Evolutionary conservation across 2,329 filamentous ascomycete genomes (phyloP), one percentile per base, ranked within the genome.

Genomic region (Verticillium tricorpus): DNA sequence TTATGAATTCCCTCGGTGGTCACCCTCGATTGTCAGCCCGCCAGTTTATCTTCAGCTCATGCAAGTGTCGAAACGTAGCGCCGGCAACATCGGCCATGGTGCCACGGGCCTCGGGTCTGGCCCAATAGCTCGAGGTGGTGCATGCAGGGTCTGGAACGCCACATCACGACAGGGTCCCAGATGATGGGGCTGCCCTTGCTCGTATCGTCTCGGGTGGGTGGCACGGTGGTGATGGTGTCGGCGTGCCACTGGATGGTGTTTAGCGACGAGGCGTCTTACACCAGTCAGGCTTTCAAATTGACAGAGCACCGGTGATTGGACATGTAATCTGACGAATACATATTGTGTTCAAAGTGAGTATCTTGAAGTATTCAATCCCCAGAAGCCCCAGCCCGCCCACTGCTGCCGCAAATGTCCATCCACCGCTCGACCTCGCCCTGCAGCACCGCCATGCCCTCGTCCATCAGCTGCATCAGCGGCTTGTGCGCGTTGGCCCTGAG

Each of bases 361-460:
- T 28, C 28, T 5, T 28, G 28, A 5, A 28, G 28, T 28, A 6
- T 6, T 28, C 28, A 28, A 28, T 28, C 28, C 28, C 28, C 19
- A 76, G 76, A 25, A 25, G 34, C 34, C 12, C 22, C 19, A 76
- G 76, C 78, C 64, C 77, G 80, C 4, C 79, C 79, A 34, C 75
- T 74, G 19, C 77, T 81, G 15, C 76, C 78, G 60, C 74, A 77
- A 5, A 81, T 73, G 60, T 81, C 76, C 76, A 82, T 82, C 74
- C 78, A 78, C 72, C 75, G 74, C 68, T 81, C 78, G 57, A 75
- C 76, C 65, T 79, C 70, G 63, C 68, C 69, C 61, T 77, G 75
- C 25, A 79, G 71, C 56, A 74, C 74, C 39, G 74, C 72, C 14
- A 81, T 80, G 1, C 79, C 79, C 60, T 69, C 69, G 62, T 81